These are phyloP conservation scores for Gentiana macrophylla DNA, from an alignment of 257 asterid genomes.

Conservation along the genomic window DNA sequence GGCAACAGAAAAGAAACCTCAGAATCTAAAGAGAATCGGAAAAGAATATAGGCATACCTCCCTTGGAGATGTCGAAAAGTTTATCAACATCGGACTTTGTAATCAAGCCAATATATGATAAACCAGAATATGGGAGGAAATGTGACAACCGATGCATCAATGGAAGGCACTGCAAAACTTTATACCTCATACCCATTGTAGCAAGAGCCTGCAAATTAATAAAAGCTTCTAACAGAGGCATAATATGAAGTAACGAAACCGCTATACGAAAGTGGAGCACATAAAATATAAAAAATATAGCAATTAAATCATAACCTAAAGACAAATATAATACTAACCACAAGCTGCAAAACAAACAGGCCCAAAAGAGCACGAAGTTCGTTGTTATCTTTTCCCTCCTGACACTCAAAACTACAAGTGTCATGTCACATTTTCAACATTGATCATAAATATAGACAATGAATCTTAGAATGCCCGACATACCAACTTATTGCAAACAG, in stretches of 20 bases:
- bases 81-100: constrained; percentile 49
- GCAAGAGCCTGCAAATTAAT: constrained; percentile 60
- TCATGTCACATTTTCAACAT: constrained; percentile 4
- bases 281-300: neutral
- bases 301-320: constrained; percentile 12
- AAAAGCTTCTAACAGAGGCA: constrained; percentile 10
- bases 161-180: constrained; percentile 27
- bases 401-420: constrained; percentile 17
- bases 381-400: constrained; percentile 49
- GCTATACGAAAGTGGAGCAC: neutral
- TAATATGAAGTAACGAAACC: constrained; percentile 1
- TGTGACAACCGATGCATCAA: constrained; percentile 50
- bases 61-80: constrained; percentile 28
- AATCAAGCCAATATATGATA: constrained; percentile 59
- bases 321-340: constrained; percentile 46
- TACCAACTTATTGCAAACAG: constrained; percentile 51
- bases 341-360: constrained; percentile 69
- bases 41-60: constrained; percentile 32
- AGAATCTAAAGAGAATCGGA: neutral
- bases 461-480: constrained; percentile 15
- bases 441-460: constrained; percentile 10
- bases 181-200: constrained; percentile 40
- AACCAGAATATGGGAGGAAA: constrained; percentile 45
- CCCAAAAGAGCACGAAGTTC: constrained; percentile 62
- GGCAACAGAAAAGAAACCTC: constrained; percentile 3